Evolutionary conservation across 208 protist genomes (phyloP).

Genomic region (Crithidia bombi): DNA sequence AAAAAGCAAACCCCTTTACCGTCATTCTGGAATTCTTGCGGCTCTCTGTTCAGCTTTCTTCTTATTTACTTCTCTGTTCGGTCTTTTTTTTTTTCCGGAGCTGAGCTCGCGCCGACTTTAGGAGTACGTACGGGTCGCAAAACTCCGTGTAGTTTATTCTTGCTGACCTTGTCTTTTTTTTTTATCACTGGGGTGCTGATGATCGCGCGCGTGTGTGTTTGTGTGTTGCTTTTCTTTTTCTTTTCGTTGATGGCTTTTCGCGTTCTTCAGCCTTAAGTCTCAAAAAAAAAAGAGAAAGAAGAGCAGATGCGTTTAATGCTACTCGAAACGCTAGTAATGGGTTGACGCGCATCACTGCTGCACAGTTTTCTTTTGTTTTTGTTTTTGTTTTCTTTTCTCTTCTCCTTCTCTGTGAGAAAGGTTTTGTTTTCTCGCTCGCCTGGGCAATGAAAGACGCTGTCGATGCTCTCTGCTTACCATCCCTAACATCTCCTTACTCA

Average conservation of each 20-base stretch:
- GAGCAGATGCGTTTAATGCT: background rate
- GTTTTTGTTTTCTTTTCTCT: background rate
- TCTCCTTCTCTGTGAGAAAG: constrained; percentile 5
- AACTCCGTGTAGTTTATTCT: no score
- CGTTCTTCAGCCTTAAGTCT: background rate
- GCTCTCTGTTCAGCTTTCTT: no score
- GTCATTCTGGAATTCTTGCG: no score
- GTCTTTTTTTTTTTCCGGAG: no score
- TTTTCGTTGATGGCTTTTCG: constrained; percentile 8
- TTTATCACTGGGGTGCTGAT: background rate
- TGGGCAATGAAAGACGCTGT: constrained; percentile 3
- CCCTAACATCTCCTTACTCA: background rate
- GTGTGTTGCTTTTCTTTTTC: constrained; percentile 7
- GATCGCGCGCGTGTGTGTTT: background rate
- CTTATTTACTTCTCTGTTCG: background rate
- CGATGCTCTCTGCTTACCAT: background rate
- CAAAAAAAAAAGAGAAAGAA: background rate
- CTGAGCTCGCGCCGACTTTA: no score
- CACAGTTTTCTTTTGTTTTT: constrained; percentile 11
- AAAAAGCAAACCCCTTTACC: no score
- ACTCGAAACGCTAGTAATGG: background rate
- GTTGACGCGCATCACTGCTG: background rate
- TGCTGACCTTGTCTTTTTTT: constrained; percentile 5
- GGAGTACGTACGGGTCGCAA: no score
- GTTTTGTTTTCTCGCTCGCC: constrained; percentile 4